Evolutionary conservation across 1,284 basidiomycete genomes (phyloP).

Genomic region (Rhodotorula mucilaginosa): DNA sequence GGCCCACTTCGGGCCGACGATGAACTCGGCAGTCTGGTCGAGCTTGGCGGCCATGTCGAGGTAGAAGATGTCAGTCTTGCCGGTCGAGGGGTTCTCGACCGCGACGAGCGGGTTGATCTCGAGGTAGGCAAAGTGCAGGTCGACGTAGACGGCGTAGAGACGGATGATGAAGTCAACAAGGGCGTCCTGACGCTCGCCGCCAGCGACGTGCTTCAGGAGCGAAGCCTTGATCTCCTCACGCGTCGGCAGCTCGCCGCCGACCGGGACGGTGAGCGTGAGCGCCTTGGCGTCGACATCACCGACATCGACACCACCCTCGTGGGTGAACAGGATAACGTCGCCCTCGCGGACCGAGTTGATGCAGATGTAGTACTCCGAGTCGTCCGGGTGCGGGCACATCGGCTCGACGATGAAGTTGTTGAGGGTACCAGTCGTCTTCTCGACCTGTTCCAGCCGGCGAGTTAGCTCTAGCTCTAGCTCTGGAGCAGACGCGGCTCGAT

Average conservation of each 20-base stretch:
- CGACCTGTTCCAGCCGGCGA: constrained; percentile 61
- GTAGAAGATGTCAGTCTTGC: constrained; percentile 82
- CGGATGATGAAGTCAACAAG: constrained; percentile 91
- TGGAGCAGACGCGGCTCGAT: too few species aligned
- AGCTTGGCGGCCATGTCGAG: constrained; percentile 99
- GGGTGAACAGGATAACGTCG: constrained; percentile 96
- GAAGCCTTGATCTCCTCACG: constrained; percentile 70
- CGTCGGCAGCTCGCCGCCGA: constrained; percentile 67
- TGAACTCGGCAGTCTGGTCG: constrained; percentile 96
- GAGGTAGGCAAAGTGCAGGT: constrained; percentile 76
- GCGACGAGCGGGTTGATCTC: constrained; percentile 99
- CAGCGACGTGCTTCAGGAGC: constrained; percentile 75
- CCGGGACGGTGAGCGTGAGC: constrained; percentile 80
- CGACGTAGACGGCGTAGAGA: constrained; percentile 92
- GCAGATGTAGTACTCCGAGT: constrained; percentile 98
- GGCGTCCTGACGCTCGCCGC: constrained; percentile 72
- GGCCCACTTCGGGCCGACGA: constrained; percentile 98
- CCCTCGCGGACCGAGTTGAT: constrained; percentile 94
- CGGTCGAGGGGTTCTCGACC: constrained; percentile 81
- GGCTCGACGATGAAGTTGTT: constrained; percentile 99
- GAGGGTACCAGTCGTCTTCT: constrained; percentile 86
- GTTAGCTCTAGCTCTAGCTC: not conserved
- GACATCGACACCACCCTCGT: constrained; percentile 97
- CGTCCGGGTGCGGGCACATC: constrained; percentile 89
- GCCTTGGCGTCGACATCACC: constrained; percentile 99